Evolutionary conservation across 805 yeast species (phyloP).

Genomic region (Komagataella kurtzmanii): DNA sequence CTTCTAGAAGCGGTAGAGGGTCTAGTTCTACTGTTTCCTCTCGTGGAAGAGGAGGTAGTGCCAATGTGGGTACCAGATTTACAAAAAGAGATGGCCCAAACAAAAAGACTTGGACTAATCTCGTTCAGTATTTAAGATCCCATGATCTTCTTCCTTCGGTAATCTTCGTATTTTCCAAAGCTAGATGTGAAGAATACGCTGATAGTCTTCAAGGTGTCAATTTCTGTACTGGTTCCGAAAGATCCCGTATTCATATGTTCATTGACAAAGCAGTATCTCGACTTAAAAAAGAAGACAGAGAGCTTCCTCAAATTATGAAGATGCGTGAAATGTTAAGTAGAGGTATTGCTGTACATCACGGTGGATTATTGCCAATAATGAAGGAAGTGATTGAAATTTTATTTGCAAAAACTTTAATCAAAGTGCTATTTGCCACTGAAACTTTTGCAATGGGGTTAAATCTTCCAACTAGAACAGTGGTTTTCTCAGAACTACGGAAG

Average conservation of each 20-base stretch:
- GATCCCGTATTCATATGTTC: conserved; percentile 87
- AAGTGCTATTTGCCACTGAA: conserved; percentile 91
- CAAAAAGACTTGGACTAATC: conserved; percentile 62
- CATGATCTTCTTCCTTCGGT: conserved; percentile 82
- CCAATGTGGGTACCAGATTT: conserved; percentile 18
- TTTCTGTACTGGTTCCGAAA: conserved; percentile 73
- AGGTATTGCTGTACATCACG: conserved; percentile 94
- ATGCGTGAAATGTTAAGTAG: conserved; percentile 72
- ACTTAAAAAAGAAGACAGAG: conserved; percentile 83
- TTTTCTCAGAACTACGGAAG: conserved; percentile 72
- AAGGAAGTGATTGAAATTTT: conserved; percentile 88
- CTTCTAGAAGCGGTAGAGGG: conserved; percentile 7
- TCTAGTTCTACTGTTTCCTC: conserved; percentile 6
- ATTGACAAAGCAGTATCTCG: conserved; percentile 82
- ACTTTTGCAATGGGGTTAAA: conserved; percentile 98
- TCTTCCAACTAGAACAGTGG: conserved; percentile 92
- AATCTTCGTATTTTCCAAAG: conserved; percentile 85
- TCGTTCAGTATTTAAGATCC: conserved; percentile 58
- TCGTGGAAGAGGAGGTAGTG: conserved; percentile 15
- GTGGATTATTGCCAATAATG: conserved; percentile 85
- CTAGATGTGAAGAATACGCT: conserved; percentile 89
- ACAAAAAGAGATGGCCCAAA: conserved; percentile 54
- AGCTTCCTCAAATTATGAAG: conserved; percentile 71
- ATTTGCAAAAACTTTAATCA: conserved; percentile 75
- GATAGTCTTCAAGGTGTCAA: conserved; percentile 60